These are phyloP conservation scores for Cutaneotrichosporon sp. DNA, from an alignment of 1,284 basidiomycete species.

Conservation along the genomic window DNA sequence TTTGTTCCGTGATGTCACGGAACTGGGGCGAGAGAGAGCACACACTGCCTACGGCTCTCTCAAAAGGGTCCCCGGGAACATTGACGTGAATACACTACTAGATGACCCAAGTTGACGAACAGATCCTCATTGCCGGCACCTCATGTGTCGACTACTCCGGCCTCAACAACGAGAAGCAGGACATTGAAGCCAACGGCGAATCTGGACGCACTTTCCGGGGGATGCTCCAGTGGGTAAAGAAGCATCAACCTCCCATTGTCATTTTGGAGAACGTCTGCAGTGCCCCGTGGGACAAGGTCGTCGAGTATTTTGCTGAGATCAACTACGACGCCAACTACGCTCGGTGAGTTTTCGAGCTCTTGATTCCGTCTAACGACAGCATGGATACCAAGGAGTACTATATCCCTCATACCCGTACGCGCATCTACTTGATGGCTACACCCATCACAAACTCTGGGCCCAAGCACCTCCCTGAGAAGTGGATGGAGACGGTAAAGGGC, in stretches of 20 bases:
- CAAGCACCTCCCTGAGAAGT: slow-evolving; percentile 62
- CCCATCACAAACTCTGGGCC: slow-evolving; percentile 18
- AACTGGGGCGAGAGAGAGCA: slow-evolving; percentile 75
- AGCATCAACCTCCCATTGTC: slow-evolving; percentile 82
- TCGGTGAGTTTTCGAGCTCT: slow-evolving; percentile 49
- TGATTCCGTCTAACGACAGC: slow-evolving; percentile 28
- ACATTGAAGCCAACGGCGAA: slow-evolving; percentile 80
- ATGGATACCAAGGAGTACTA: slow-evolving; percentile 93
- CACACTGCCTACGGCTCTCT: slow-evolving; percentile 87
- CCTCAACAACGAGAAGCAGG: slow-evolving; percentile 89
- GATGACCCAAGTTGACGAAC: slow-evolving; percentile 8
- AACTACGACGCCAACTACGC: slow-evolving; percentile 72
- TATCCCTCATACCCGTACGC: slow-evolving; percentile 88
- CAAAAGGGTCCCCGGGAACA: slow-evolving; percentile 81
- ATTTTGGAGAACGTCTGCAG: slow-evolving; percentile 91
- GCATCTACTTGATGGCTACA: slow-evolving; percentile 76
- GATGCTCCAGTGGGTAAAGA: slow-evolving; percentile 89
- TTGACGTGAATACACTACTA: slow-evolving; percentile 58
- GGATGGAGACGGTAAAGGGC: slow-evolving; percentile 67
- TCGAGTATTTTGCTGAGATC: slow-evolving; percentile 70
- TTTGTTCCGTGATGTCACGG: slow-evolving; percentile 90
- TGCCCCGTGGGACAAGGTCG: slow-evolving; percentile 81
- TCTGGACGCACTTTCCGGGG: slow-evolving; percentile 85
- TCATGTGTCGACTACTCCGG: slow-evolving; percentile 96
- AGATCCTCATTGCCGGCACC: slow-evolving; percentile 81